phyloP scores from a whole-genome alignment of 495 filamentous ascomycete species.

The Barbatosphaeria neglecta region DNA sequence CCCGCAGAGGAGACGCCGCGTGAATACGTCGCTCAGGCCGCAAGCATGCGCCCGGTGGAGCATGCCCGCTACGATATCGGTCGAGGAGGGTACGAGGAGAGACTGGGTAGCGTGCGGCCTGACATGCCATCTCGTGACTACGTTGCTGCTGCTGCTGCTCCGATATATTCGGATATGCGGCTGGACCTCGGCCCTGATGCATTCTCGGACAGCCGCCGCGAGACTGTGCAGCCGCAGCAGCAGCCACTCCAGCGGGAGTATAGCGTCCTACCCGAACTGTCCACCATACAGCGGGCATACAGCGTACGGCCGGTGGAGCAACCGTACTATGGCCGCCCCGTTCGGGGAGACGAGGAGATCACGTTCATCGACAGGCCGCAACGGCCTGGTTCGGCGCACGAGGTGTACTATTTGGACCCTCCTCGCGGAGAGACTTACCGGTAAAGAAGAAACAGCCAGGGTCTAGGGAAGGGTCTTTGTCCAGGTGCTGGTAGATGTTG shows the following conservation, averaged over 20 bases:
- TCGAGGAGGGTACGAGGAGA: conserved; percentile 10
- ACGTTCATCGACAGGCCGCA: conserved; percentile 12
- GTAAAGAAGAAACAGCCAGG: conserved; percentile 1
- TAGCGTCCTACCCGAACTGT: conserved; percentile 22
- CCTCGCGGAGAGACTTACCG: conserved; percentile 26
- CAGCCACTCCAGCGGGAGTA: conserved; percentile 22
- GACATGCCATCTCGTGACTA: conserved; percentile 31
- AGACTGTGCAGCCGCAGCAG: conserved; percentile 17
- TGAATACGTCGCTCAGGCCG: conserved; percentile 43
- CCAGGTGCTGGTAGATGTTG: too few relatives aligned
- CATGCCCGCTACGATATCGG: conserved; percentile 41
- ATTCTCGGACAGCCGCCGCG: conserved; percentile 27
- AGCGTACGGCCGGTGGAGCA: conserved; percentile 21
- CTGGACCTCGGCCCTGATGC: neutral
- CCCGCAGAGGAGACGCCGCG: conserved; percentile 27
- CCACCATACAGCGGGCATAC: conserved; percentile 22
- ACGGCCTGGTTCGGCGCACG: conserved; percentile 21
- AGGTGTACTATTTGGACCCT: conserved; percentile 35
- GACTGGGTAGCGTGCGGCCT: conserved; percentile 25
- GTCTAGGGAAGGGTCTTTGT: too few relatives aligned
- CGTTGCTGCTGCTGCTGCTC: too few relatives aligned
- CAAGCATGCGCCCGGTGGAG: conserved; percentile 45
- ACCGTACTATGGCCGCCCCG: conserved; percentile 9
- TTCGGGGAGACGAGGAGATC: neutral
- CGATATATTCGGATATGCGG: neutral